phyloP scores from a whole-genome alignment of 2,329 filamentous ascomycete genomes.

The Colletotrichum sp. region DNA sequence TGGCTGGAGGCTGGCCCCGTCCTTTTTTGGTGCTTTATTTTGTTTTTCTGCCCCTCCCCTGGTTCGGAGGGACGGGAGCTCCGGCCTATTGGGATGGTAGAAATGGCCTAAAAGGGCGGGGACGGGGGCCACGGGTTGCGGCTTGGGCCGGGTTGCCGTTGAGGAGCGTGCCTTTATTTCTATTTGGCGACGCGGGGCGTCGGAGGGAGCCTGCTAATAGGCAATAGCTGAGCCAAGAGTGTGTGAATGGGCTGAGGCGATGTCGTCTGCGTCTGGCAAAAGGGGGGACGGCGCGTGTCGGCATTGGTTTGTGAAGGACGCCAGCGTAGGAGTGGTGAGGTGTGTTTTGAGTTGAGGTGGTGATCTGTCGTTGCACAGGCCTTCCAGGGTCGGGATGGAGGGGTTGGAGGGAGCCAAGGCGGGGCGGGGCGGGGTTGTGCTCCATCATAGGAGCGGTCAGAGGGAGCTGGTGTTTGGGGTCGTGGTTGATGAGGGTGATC shows the following conservation, averaged over 20 bases:
- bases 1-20: background rate
- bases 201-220: background rate
- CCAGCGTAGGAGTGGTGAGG: background rate
- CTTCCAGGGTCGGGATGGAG: background rate
- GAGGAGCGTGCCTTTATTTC: background rate
- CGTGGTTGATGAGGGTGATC: background rate
- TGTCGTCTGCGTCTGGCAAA: background rate
- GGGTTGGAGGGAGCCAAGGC: background rate
- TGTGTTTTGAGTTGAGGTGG: constrained; percentile 14
- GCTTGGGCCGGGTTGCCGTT: constrained; percentile 11
- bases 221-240: background rate
- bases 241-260: background rate
- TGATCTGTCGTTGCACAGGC: background rate
- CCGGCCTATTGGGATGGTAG: background rate
- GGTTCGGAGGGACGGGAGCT: background rate
- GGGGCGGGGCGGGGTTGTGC: constrained; percentile 10
- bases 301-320: background rate
- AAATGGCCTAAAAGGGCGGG: background rate
- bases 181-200: background rate
- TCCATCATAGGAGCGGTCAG: constrained; percentile 17
- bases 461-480: background rate
- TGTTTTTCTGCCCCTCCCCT: background rate
- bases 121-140: constrained; percentile 8
- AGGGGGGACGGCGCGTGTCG: background rate
- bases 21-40: background rate